Evolutionary conservation across 495 filamentous ascomycete genomes (phyloP), one percentile per base, ranked within the genome.

Genomic region (Neurospora africana): DNA sequence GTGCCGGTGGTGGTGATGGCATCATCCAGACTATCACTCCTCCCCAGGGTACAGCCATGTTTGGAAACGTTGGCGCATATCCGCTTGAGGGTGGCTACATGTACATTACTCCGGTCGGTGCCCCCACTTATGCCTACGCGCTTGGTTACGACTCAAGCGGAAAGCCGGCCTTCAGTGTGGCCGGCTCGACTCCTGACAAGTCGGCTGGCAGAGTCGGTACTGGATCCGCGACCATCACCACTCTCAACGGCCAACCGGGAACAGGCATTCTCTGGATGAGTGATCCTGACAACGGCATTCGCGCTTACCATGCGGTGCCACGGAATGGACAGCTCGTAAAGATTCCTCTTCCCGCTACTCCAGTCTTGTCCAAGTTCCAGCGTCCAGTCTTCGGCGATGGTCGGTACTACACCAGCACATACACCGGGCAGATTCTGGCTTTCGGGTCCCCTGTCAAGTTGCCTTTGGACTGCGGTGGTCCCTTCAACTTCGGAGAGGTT

Each of bases 201-300:
- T 79, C 78, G 13, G 78, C 81, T 27, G 75, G 76, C 37, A 70
- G 76, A 17, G 77, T 84, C 6, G 83, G 83, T 17, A 76, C 78
- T 8, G 81, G 84, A 30, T 74, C 80, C 47, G 76, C 76, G 11
- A 84, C 81, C 4, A 79, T 83, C 40, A 85, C 82, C 2, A 79
- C 81, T 3, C 70, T 79, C 68, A 74, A 83, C 40, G 81, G 80
- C 17, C 75, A 83, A 68, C 71, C 75, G 43, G 84, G 81, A 17
- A 83, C 81, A n/a, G 84, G 75, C 0, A 75, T 85, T 43, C 71
- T 83, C 23, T 84, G 82, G 82, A 72, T 83, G 61, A 75, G 79
- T 3, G 84, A 86, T 76, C 75, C 78, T 7, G 78, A 84, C 68
- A 76, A 77, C 13, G 80, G 82, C 10, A 74, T 85, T 5, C 74